A percentile compares a stretch with the other conserved stretches of the same genome.
Conservation (phyloP, 169 alveolate species). For the Plasmodium reichenowi region DNA sequence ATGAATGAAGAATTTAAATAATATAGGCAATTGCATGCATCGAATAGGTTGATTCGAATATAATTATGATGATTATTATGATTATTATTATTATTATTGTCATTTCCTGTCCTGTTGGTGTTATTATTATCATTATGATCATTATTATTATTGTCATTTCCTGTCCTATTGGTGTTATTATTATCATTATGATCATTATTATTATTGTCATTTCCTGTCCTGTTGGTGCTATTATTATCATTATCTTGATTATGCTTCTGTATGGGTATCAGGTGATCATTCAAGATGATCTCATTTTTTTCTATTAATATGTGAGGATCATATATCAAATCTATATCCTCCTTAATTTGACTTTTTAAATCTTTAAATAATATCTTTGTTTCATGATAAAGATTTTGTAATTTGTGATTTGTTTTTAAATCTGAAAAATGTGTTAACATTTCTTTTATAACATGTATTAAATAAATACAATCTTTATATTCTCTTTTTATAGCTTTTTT, state of each 20-base stretch:
- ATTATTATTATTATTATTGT: not conserved
- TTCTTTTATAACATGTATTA: conserved; percentile 36
- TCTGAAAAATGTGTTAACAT: conserved; percentile 42
- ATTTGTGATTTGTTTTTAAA: conserved; percentile 16
- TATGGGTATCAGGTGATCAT: not conserved
- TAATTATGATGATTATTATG: not conserved
- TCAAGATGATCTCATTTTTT: conserved; percentile 20
- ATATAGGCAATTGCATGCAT: conserved; percentile 72
- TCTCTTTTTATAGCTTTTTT: conserved; percentile 70
- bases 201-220: too few species aligned
- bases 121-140: not conserved
- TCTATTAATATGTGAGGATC: conserved; percentile 70
- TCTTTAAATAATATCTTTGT: conserved; percentile 32
- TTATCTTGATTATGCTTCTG: too few species aligned
- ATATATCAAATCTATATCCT: conserved; percentile 61
- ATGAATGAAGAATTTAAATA: conserved; percentile 18
- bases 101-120: not conserved
- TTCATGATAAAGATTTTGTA: conserved; percentile 24
- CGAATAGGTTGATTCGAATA: conserved; percentile 37
- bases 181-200: not conserved
- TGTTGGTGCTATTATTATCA: not conserved
- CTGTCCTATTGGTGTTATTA: too few species aligned
- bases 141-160: not conserved
- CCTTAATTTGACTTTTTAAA: conserved; percentile 53
- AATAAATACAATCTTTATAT: conserved; percentile 38